These are phyloP conservation scores for Conoideocrella luteorostrata DNA, from an alignment of 2,329 filamentous ascomycete species.

Conservation along the genomic window DNA sequence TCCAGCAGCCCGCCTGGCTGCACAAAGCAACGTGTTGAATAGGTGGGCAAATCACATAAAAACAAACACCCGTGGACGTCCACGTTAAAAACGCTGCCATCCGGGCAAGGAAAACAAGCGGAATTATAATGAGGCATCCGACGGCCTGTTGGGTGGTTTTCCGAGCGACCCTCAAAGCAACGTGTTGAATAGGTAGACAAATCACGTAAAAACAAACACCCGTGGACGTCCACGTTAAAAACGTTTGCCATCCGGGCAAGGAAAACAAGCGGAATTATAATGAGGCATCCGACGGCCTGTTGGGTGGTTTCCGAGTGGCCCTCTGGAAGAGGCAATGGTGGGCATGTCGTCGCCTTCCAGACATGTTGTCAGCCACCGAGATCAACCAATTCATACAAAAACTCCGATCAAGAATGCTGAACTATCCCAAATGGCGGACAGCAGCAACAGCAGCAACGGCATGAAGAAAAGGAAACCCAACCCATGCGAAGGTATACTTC, in stretches of 20 bases:
- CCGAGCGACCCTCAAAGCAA: slow-evolving; percentile 1
- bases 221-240: too few species aligned
- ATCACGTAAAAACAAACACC: too few species aligned
- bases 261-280: slow-evolving; percentile 14
- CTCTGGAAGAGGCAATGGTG: slow-evolving; percentile 13
- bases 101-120: too few species aligned
- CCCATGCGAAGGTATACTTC: slow-evolving; percentile 6
- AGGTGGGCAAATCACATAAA: too few species aligned
- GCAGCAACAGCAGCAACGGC: slow-evolving; percentile 3
- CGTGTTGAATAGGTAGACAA: too few species aligned
- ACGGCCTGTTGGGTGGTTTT: not conserved
- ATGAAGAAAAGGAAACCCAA: slow-evolving; percentile 13
- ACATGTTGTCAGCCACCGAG: slow-evolving; percentile 11
- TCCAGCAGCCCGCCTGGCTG: too few species aligned
- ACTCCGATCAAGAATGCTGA: slow-evolving; percentile 12
- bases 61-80: too few species aligned
- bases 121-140: slow-evolving; percentile 11
- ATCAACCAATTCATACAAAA: not conserved
- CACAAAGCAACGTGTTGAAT: too few species aligned
- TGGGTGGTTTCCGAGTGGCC: not conserved
- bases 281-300: slow-evolving; percentile 5
- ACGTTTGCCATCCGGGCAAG: too few species aligned
- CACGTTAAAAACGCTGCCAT: too few species aligned
- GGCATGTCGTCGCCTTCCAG: slow-evolving; percentile 21
- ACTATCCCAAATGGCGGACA: slow-evolving; percentile 4